Conservation (phyloP, 345 rosid species). For the Rhodamnia argentea region DNA sequence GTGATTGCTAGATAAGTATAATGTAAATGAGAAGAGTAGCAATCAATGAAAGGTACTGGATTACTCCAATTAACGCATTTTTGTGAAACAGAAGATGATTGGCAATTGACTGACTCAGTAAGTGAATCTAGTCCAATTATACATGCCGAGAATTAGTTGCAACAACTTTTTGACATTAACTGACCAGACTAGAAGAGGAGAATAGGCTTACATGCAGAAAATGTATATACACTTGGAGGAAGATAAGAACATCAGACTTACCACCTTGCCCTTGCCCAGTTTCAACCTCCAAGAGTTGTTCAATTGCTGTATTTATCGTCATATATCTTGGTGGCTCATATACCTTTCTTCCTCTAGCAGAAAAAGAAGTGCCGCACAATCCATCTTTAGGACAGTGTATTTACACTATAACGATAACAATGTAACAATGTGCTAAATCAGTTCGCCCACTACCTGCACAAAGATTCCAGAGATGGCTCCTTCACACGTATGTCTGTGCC, state of each 20-base stretch:
- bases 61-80: background rate
- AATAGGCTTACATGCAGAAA: background rate
- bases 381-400: background rate
- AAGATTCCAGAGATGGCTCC: conserved; percentile 85
- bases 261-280: conserved; percentile 45
- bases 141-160: background rate
- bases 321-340: conserved; percentile 87
- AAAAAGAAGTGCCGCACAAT: background rate
- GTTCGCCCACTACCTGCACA: conserved; percentile 42
- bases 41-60: background rate
- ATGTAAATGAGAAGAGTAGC: background rate
- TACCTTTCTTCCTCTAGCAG: conserved; percentile 62
- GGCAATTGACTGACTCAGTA: background rate
- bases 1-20: background rate
- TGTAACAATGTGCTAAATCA: background rate
- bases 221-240: background rate
- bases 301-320: conserved; percentile 76
- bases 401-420: background rate
- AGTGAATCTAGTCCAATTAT: background rate
- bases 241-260: conserved; percentile 10
- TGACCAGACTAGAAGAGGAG: background rate
- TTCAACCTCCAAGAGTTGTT: conserved; percentile 88
- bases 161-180: background rate
- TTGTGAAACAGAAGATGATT: background rate
- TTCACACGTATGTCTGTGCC: conserved; percentile 77